phyloP scores from a whole-genome alignment of 2,329 filamentous ascomycete species.

The Apiospora sp. region DNA sequence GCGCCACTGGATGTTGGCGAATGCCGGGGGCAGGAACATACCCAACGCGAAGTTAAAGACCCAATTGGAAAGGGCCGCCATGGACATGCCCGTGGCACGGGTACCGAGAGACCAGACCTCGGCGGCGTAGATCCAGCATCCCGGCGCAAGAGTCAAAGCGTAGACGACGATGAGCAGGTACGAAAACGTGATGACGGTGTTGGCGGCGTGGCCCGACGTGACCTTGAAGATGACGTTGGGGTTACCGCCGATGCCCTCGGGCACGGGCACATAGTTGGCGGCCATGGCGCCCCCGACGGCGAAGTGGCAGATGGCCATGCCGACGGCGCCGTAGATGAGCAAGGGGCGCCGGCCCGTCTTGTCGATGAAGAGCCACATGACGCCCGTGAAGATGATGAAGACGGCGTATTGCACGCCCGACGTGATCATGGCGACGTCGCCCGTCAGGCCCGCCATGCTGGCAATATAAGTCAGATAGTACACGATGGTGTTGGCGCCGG shows the following conservation, averaged over 20 bases:
- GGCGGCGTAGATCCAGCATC: conserved; percentile 71
- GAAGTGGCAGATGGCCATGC: conserved; percentile 70
- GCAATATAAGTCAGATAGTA: conserved; percentile 70
- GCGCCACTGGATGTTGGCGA: conserved; percentile 65
- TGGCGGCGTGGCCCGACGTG: conserved; percentile 56
- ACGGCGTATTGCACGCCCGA: conserved; percentile 64
- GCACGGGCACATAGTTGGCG: conserved; percentile 50
- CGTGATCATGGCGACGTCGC: conserved; percentile 61
- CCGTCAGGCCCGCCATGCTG: conserved; percentile 62
- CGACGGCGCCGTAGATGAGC: conserved; percentile 69
- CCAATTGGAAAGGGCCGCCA: conserved; percentile 62
- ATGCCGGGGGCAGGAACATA: conserved; percentile 64
- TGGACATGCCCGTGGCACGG: conserved; percentile 65
- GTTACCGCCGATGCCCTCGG: conserved; percentile 55
- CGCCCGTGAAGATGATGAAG: conserved; percentile 55
- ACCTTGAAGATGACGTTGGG: conserved; percentile 63
- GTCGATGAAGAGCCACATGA: conserved; percentile 62
- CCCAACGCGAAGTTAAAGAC: conserved; percentile 68
- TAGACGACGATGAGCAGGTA: conserved; percentile 72
- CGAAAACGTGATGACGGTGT: conserved; percentile 71
- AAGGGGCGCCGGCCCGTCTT: conserved; percentile 68
- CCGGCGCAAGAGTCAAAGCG: conserved; percentile 68
- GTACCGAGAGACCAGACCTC: conserved; percentile 71
- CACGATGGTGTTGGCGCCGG: conserved; percentile 61
- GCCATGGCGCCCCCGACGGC: conserved; percentile 62